These are phyloP conservation scores for Blastobotrys raffinosifermentans DNA, from an alignment of 1,139 yeast genomes.

Conservation along the genomic window DNA sequence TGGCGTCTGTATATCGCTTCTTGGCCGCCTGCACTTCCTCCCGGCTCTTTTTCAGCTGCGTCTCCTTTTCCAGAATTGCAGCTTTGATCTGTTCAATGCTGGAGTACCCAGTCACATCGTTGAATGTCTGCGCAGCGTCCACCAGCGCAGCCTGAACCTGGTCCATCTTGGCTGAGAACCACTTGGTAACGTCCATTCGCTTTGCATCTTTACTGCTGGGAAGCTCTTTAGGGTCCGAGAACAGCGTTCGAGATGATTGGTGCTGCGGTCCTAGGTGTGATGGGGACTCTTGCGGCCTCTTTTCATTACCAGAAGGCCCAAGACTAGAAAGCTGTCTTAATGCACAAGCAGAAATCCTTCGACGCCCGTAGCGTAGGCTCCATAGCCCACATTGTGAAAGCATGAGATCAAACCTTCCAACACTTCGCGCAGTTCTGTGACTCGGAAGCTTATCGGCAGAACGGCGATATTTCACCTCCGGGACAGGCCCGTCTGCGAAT, in stretches of 20 bases:
- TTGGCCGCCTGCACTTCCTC: conserved; percentile 47
- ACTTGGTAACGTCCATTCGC: conserved; percentile 48
- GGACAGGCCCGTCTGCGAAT: too few relatives aligned
- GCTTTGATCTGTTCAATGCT: conserved; percentile 67
- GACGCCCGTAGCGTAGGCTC: too few relatives aligned
- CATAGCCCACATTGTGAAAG: too few relatives aligned
- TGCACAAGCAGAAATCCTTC: too few relatives aligned
- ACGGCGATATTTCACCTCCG: too few relatives aligned
- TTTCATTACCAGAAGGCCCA: too few relatives aligned
- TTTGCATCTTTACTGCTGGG: conserved; percentile 41
- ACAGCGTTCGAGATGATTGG: background rate
- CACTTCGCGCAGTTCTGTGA: too few relatives aligned
- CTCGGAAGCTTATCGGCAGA: too few relatives aligned
- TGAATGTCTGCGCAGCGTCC: conserved; percentile 67
- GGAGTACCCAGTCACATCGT: conserved; percentile 90
- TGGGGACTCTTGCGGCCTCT: too few relatives aligned
- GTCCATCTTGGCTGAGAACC: conserved; percentile 50
- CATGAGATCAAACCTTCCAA: too few relatives aligned
- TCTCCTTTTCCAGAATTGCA: conserved; percentile 48
- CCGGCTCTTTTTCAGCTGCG: conserved; percentile 45
- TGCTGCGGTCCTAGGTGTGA: background rate
- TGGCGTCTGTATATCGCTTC: conserved; percentile 52
- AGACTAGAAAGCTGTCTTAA: too few relatives aligned
- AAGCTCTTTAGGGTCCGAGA: conserved; percentile 14
- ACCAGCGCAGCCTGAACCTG: conserved; percentile 60